Base-by-base conservation (phyloP, 352 stramenopile species). In the Thalassiosira delicatula region DNA sequence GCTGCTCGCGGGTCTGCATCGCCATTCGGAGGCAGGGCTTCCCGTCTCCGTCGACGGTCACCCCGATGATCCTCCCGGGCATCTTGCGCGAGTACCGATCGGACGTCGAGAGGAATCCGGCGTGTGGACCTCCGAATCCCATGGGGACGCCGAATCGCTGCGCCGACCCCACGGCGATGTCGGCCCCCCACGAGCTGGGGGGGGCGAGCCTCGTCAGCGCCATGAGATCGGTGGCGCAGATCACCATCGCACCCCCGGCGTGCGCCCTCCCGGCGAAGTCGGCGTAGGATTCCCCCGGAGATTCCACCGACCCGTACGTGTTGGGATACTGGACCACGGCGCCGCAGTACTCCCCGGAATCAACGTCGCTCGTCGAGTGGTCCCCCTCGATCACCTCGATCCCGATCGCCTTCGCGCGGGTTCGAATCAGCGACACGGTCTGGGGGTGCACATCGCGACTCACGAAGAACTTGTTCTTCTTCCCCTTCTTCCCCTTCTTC, bases 71-170 rank as follows among this genome's bases (percentile, higher is more conserved):
- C 63, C 98, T 93, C 14, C 97, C 98, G 11, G 97, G 97, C 91
- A 99, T 97, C 86, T 98, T 98, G 61, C 97, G 95, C 65, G 97
- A 95, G 90, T 98, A 97, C 80, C 97, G 94, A 78, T 98, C 96
- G 42, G 94, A 98, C 8, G 96, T 98, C 0, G 96, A 94, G 70
- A 99, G 92, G 88, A 98, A 99, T 65, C 95, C 97, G 27, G 97
- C 97, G 89, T 99, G 97, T 11, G 98, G 98, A 40, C 98, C 98
- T 59, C 98, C 98, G 85, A 98, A 99, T 82, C 98, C 98, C 96
- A 99, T 98, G 12, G 98, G 98, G 25, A 99, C 96, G 69, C 98
- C 98, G 83, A 99, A 99, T 72, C 98, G 95, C 92, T 99, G 98
- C 3, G 96, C 94, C n/a, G 95, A 98, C 44, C 97, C 98, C 37